Conservation (phyloP, 192 early-diverging fungal genomes). For the Umbelopsis sp. region DNA sequence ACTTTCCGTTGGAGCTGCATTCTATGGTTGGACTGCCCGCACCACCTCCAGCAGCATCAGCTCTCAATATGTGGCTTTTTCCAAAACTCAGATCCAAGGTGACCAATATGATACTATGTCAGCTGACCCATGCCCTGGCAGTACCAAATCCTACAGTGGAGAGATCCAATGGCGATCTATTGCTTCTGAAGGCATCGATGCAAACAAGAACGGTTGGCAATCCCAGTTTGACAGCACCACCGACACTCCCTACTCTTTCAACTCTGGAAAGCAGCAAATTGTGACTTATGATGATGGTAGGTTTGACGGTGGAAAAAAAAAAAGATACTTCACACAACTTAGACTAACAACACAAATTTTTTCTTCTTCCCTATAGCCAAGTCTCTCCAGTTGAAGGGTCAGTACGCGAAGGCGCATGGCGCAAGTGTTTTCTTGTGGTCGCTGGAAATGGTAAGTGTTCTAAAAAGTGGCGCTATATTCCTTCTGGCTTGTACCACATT, state of each 20-base stretch:
- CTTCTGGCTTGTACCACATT: too few relatives aligned
- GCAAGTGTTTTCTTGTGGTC: slow-evolving; percentile 22
- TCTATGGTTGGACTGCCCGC: slow-evolving; percentile 54
- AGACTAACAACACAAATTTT: not conserved
- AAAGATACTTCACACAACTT: not conserved
- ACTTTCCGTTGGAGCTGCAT: slow-evolving; percentile 51
- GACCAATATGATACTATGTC: slow-evolving; percentile 41
- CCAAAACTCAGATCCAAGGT: slow-evolving; percentile 47
- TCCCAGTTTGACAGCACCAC: slow-evolving; percentile 1
- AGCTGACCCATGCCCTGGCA: slow-evolving; percentile 24
- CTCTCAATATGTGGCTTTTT: slow-evolving; percentile 34
- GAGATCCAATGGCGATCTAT: slow-evolving; percentile 22
- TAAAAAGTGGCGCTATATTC: not conserved
- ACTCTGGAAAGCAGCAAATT: not conserved
- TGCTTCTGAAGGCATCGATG: not conserved
- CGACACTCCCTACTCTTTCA: slow-evolving; percentile 14
- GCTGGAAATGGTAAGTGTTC: slow-evolving; percentile 22
- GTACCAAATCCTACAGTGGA: slow-evolving; percentile 11
- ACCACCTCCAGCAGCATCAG: slow-evolving; percentile 9
- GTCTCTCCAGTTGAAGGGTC: slow-evolving; percentile 12
- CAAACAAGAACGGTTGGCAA: not conserved
- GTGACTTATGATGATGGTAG: slow-evolving; percentile 24
- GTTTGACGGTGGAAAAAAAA: too few relatives aligned
- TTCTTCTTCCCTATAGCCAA: not conserved
- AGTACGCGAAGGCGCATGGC: not conserved